Percentiles rank a stretch among this genome's conserved stretches.
These are phyloP conservation scores for Vanilla planifolia DNA, from an alignment of 106 monocot genomes.

Conservation along the genomic window DNA sequence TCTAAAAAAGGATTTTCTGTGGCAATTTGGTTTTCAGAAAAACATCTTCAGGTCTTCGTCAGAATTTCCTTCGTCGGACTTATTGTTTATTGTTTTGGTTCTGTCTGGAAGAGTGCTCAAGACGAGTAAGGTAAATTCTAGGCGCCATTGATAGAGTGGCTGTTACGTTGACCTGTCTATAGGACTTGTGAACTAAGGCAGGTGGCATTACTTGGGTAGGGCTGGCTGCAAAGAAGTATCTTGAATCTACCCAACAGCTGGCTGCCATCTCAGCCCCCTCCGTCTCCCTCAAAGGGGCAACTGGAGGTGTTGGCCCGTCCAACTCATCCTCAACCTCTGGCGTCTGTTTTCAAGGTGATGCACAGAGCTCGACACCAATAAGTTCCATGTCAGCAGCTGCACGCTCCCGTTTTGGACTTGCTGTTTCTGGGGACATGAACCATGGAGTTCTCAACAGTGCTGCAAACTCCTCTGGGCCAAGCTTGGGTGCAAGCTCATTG, in stretches of 20 bases:
- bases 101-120: not conserved
- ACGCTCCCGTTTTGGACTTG: conserved; percentile 18
- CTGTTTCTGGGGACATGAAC: conserved; percentile 38
- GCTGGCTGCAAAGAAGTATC: conserved; percentile 26
- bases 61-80: too few relatives aligned
- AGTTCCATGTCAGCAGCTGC: conserved; percentile 31
- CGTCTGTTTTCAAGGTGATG: conserved; percentile 41
- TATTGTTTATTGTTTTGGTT: not conserved
- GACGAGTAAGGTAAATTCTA: too few relatives aligned
- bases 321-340: conserved; percentile 24
- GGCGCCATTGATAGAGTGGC: not conserved
- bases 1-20: too few relatives aligned
- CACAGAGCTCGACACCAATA: conserved; percentile 13
- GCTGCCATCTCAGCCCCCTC: conserved; percentile 17
- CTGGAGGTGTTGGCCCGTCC: conserved; percentile 18
- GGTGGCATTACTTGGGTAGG: conserved; percentile 11
- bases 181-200: too few relatives aligned
- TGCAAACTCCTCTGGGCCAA: conserved; percentile 74
- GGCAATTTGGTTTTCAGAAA: not conserved
- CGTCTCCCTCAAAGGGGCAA: conserved; percentile 14
- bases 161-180: too few relatives aligned
- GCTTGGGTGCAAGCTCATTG: conserved; percentile 82
- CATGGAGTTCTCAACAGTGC: conserved; percentile 39
- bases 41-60: not conserved
- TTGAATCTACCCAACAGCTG: conserved; percentile 31